Conservation (phyloP, 2,329 filamentous ascomycete species). For the Westerdykella ornata region DNA sequence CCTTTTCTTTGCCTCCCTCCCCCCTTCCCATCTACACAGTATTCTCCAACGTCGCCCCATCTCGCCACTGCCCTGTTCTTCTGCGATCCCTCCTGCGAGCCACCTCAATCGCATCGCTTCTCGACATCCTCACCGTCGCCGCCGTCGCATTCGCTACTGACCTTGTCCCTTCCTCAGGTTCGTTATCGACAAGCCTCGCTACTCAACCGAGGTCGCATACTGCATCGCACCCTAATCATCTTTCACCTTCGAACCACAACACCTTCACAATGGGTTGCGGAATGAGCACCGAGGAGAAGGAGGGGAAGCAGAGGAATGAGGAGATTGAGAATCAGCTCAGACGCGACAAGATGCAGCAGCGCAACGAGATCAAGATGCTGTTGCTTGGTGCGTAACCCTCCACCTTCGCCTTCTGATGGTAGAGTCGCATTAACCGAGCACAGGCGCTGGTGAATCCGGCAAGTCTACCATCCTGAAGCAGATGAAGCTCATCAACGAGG, state of each 20-base stretch:
- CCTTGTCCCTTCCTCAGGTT: slow-evolving; percentile 12
- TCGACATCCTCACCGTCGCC: not conserved
- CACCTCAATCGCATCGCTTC: too few species aligned
- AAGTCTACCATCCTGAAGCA: slow-evolving; percentile 94
- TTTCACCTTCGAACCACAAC: slow-evolving; percentile 7
- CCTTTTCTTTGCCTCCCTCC: slow-evolving; percentile 5
- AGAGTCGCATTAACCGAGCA: slow-evolving; percentile 24
- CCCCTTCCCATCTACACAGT: slow-evolving; percentile 7
- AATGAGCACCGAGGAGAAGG: slow-evolving; percentile 99
- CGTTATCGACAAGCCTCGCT: slow-evolving; percentile 31
- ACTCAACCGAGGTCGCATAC: slow-evolving; percentile 24
- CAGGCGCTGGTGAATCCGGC: slow-evolving; percentile 95
- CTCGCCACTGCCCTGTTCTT: not conserved
- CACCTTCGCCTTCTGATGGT: slow-evolving; percentile 5
- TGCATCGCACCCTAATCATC: slow-evolving; percentile 21
- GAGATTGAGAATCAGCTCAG: slow-evolving; percentile 99
- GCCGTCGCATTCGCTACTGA: slow-evolving; percentile 6
- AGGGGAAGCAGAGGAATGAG: slow-evolving; percentile 99
- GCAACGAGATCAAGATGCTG: slow-evolving; percentile 99
- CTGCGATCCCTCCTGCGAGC: too few species aligned
- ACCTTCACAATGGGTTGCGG: slow-evolving; percentile 87
- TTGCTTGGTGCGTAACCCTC: slow-evolving; percentile 68
- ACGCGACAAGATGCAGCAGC: slow-evolving; percentile 96
- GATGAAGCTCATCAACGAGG: slow-evolving; percentile 99
- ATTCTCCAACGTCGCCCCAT: slow-evolving; percentile 1